Base-by-base conservation (phyloP, 495 filamentous ascomycete species). In the Eremomyces bilateralis region DNA sequence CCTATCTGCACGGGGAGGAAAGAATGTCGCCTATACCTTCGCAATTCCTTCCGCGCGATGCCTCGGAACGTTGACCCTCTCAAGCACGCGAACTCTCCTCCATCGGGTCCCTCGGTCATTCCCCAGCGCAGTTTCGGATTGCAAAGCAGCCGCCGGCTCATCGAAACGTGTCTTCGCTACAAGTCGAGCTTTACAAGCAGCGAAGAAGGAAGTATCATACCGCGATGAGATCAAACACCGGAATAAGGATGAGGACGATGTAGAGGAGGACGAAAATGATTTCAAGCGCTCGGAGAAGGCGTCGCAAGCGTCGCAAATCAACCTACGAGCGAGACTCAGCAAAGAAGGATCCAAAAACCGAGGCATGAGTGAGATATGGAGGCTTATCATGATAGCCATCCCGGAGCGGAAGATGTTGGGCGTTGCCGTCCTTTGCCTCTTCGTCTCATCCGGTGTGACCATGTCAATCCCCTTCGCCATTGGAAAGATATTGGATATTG, bases 381-480 rank as follows among this genome's bases (percentile, higher is more conserved):
- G 88, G 33, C 62, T 97, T 38, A 60, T 97, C 48, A 78, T 71
- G 52, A 88, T 97, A 56, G 90, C 88, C 4, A 62, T 67, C 30
- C 84, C 80, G 2, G 88, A 97, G 56, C 56, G 71, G 11, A 76
- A 62, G 52, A 74, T 73, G 52, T 70, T 97, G n/a, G 60, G 61
- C 10, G 56, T 73, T 19, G 88, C 88, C 0, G 82, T 94, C 46
- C 52, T 74, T 35, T 75, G 88, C 50, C 63, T 97, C 34, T 57
- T 95, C 21, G 58, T 92, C 30, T 93, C 85, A 2, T 93, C 83
- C 3, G 60, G 67, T 21, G 79, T 97, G 40, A 88, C 82, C 20
- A 90, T 95, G 72, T 80, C 80, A 3, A 79, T 97, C 37, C 88
- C 88, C 13, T 85, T 93, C 46, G 90, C 84, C 0, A 91, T 97